Evolutionary conservation across 306 rosid species (phyloP), one percentile per base, ranked within the genome.

Genomic region (Pyrus betulifolia): DNA sequence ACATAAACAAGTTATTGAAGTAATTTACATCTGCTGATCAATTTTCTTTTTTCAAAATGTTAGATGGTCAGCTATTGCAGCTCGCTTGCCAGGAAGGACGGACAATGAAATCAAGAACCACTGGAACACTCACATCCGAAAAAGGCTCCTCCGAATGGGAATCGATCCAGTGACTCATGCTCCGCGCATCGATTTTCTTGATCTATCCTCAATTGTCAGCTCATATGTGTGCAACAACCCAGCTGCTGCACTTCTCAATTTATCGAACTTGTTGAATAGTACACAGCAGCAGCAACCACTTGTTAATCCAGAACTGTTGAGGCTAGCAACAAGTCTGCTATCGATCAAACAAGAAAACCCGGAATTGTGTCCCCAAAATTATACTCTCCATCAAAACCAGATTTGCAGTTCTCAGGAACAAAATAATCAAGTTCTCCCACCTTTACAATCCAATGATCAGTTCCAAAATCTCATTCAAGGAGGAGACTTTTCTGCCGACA

Each of bases 31-130:
- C 14, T 11, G 2, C 23, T 35, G 28, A 45, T 19, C 49, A 44
- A 13, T 58, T 4, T 51, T n/a, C 22, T 22, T 3, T 27, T 27
- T 74, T 73, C 54, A 44, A 54, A 52, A 25, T 46, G 67, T 51
- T 84, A 94, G 98, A 80, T 94, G 98, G 98, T 94, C 98, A 1
- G 92, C 94, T 1, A 94, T 94, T 77, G 97, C 98, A 1, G 91
- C 96, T 27, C 79, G 91, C 17, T 86, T 94, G 59, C 98, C 98
- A 0, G 98, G 98, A 74, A 84, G 98, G 84, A 94, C 98, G 0
- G 98, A 94, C 68, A 94, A 94, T 7, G 98, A 94, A 73, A 94
- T 94, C 69, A 94, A 94, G 86, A 94, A 94, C 49, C 90, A 92
- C 54, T 94, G 98, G 98, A 94, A 95, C 87, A 92, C 99, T 0